phyloP scores from a whole-genome alignment of 1,284 basidiomycete genomes.

The Sanghuangporus sanghuang region DNA sequence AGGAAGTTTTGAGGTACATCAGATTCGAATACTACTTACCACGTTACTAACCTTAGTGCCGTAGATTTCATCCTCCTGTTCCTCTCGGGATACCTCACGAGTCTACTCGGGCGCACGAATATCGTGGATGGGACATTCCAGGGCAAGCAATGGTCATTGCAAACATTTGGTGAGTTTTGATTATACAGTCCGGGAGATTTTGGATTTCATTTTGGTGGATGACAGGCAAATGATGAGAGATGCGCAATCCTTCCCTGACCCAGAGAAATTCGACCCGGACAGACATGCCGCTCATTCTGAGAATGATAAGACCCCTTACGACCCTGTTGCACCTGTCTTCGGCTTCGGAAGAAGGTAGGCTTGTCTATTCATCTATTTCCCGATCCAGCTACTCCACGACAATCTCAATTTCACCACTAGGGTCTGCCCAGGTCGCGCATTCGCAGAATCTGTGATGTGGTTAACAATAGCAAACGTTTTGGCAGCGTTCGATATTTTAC shows the following conservation, averaged over 20 bases:
- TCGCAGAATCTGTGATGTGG: slow-evolving; percentile 13
- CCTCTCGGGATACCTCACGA: slow-evolving; percentile 7
- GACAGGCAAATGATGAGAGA: slow-evolving; percentile 15
- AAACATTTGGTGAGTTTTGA: slow-evolving; percentile 15
- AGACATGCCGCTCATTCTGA: not conserved
- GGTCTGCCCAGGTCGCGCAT: slow-evolving; percentile 7
- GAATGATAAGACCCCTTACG: not conserved
- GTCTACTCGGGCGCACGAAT: slow-evolving; percentile 1
- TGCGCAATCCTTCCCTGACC: slow-evolving; percentile 5
- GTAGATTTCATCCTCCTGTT: not conserved
- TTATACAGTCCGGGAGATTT: not conserved
- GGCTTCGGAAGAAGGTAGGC: slow-evolving; percentile 1
- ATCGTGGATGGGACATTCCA: slow-evolving; percentile 13
- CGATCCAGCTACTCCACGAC: not conserved
- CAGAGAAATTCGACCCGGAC: slow-evolving; percentile 7
- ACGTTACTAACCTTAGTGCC: not conserved
- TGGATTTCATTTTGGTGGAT: not conserved
- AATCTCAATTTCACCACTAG: not conserved
- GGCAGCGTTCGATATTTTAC: slow-evolving; percentile 11
- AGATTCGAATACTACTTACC: not conserved
- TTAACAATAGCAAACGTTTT: slow-evolving; percentile 10
- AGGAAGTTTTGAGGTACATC: slow-evolving; percentile 26
- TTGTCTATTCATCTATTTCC: not conserved
- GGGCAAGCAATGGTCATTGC: slow-evolving; percentile 10
- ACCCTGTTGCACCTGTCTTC: not conserved